phyloP scores from a whole-genome alignment of 176 grass and related monocot species.

The Juncus inflexus region DNA sequence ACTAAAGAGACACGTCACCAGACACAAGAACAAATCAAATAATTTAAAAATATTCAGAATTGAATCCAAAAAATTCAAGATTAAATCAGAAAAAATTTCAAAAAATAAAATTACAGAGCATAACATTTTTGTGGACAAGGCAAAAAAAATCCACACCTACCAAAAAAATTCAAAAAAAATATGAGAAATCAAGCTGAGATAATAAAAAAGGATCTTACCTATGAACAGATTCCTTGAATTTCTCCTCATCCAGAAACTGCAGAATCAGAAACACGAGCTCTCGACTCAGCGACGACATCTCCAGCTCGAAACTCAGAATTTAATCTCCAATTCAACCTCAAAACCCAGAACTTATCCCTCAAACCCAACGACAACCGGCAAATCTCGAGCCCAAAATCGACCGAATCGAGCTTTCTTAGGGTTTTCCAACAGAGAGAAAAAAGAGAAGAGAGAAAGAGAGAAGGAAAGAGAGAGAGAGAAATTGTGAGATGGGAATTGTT shows the following conservation, averaged over 20 bases:
- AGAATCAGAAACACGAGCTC: constrained; percentile 99
- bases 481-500: constrained; percentile 49
- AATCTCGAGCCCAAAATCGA: not conserved
- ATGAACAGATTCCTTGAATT: constrained; percentile 98
- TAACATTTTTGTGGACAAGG: constrained; percentile 22
- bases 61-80: constrained; percentile 3
- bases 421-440: constrained; percentile 46
- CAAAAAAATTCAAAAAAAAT: not conserved
- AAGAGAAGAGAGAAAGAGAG: not conserved
- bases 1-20: not conserved
- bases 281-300: constrained; percentile 90
- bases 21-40: not conserved
- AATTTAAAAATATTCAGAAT: not conserved
- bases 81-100: not conserved
- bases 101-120: constrained; percentile 1
- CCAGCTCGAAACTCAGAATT: constrained; percentile 14
- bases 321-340: constrained; percentile 31
- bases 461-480: constrained; percentile 30
- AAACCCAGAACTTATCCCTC: constrained; percentile 10
- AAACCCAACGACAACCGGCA: not conserved
- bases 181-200: not conserved
- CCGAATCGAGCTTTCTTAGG: constrained; percentile 46
- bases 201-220: constrained; percentile 41
- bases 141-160: constrained; percentile 22
- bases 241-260: constrained; percentile 98